A percentile compares a stretch with the other conserved stretches of the same genome.
Evolutionary conservation across 2,329 filamentous ascomycete genomes (phyloP).

Genomic region (Rugonectria rugulosa): DNA sequence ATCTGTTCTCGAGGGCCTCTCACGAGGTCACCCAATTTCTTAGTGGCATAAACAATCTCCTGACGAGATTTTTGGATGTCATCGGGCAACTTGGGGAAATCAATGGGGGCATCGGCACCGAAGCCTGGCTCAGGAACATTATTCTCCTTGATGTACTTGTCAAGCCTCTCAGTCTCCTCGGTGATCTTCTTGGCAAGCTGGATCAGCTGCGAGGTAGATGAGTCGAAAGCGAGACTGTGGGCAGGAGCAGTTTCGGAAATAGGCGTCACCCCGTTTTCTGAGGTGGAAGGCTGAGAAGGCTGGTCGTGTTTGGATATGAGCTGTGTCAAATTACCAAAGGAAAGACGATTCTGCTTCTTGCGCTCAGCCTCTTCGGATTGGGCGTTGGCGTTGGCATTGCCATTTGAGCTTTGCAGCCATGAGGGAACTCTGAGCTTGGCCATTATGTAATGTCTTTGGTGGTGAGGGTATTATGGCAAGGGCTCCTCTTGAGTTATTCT

Average conservation of each 20-base stretch:
- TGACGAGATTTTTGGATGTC: constrained; percentile 55
- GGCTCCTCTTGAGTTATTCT: neutral
- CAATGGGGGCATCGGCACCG: constrained; percentile 51
- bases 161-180: constrained; percentile 57
- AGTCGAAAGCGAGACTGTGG: constrained; percentile 7
- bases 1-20: constrained; percentile 59
- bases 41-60: constrained; percentile 57
- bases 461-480: neutral
- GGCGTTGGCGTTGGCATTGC: constrained; percentile 6
- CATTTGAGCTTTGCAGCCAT: constrained; percentile 41
- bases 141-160: constrained; percentile 54
- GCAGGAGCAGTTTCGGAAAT: constrained; percentile 1
- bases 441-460: constrained; percentile 19
- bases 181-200: constrained; percentile 57
- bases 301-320: constrained; percentile 34
- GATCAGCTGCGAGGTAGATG: constrained; percentile 49
- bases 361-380: constrained; percentile 33
- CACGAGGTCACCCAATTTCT: constrained; percentile 55
- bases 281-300: neutral
- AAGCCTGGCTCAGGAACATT: constrained; percentile 53
- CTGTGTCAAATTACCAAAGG: constrained; percentile 41
- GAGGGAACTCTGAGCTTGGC: constrained; percentile 42
- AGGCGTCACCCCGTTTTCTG: constrained; percentile 7
- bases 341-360: constrained; percentile 46
- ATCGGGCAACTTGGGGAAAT: constrained; percentile 57